These are phyloP conservation scores for Podaxis carcinomalis DNA, from an alignment of 768 basidiomycete species.

Conservation along the genomic window DNA sequence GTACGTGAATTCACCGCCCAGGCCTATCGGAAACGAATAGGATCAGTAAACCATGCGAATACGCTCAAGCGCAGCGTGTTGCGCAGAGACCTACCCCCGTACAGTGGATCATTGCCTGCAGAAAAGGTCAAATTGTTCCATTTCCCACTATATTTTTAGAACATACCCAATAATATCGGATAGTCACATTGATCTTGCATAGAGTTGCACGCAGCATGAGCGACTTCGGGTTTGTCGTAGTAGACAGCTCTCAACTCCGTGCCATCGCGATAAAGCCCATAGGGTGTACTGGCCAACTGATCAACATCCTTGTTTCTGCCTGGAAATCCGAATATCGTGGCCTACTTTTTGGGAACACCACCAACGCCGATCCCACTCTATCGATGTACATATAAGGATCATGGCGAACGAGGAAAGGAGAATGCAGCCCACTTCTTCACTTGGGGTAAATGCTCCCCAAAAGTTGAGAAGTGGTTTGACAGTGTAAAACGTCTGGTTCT, in stretches of 20 bases:
- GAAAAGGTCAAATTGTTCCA: background rate
- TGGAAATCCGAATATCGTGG: background rate
- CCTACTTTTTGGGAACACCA: slow-evolving; percentile 66
- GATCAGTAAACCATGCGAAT: background rate
- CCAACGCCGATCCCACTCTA: slow-evolving; percentile 72
- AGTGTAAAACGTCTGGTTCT: slow-evolving; percentile 73
- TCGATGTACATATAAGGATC: background rate
- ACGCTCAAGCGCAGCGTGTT: background rate
- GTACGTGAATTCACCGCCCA: slow-evolving; percentile 78
- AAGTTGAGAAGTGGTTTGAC: slow-evolving; percentile 76
- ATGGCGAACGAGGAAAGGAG: background rate
- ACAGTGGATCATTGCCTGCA: slow-evolving; percentile 71
- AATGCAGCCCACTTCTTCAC: slow-evolving; percentile 50
- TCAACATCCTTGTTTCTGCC: background rate
- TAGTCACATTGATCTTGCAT: slow-evolving; percentile 67
- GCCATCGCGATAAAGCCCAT: slow-evolving; percentile 73
- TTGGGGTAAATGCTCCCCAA: slow-evolving; percentile 77
- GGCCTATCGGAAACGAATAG: slow-evolving; percentile 34
- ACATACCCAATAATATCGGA: slow-evolving; percentile 66
- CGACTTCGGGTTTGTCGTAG: slow-evolving; percentile 63
- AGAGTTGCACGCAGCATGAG: slow-evolving; percentile 62
- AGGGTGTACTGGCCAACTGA: slow-evolving; percentile 50
- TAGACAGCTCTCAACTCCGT: slow-evolving; percentile 75
- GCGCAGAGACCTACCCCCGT: slow-evolving; percentile 54
- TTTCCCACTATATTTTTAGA: background rate